Base-by-base conservation (phyloP, 352 stramenopile species). In the Bremia lactucae region DNA sequence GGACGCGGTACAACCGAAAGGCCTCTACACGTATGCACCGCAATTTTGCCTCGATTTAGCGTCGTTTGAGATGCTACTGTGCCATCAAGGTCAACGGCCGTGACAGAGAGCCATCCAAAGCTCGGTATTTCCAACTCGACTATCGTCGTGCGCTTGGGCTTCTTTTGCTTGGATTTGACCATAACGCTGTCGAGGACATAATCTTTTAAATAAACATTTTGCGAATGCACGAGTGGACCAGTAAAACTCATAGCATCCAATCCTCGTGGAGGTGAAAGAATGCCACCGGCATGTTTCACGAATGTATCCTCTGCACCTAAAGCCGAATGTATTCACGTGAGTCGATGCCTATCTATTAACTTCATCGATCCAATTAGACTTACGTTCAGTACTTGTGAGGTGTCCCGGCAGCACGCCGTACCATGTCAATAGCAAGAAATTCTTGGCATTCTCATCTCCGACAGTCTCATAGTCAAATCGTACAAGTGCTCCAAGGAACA, bases 401-500 rank as follows among this genome's bases (percentile, higher is more conserved):
- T 92, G 79, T 3, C 79, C 74, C n/a, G 79, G 79, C 13, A 92
- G 42, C 21, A 92, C 74, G n/a, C 79, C 79, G 38, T 87, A 83
- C 76, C 77, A 92, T 25, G 76, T 73, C 42, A 92, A 46, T 19
- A 92, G 49, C 22, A 92, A 25, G 15, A 81, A 24, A 49, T 84
- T 83, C 31, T 74, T 74, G 41, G 68, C 58, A 13, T 52, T 64
- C 2, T 64, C 33, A 1, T 38, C 51, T 16, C 49, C 65, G 15
- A 65, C 42, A 3, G 59, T 60, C 46, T 79, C 75, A 38, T 87
- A 92, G 48, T 92, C 79, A 22, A 89, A 86, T 7, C 76, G 79
- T 14, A 53, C 63, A 16, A 92, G 68, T 9, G 65, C 76, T 21
- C 79, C 76, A 4, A 92, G 60, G 45, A 92, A 92, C 22, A 92